Conservation (phyloP, 345 rosid genomes). For the Arabis hirsuta region DNA sequence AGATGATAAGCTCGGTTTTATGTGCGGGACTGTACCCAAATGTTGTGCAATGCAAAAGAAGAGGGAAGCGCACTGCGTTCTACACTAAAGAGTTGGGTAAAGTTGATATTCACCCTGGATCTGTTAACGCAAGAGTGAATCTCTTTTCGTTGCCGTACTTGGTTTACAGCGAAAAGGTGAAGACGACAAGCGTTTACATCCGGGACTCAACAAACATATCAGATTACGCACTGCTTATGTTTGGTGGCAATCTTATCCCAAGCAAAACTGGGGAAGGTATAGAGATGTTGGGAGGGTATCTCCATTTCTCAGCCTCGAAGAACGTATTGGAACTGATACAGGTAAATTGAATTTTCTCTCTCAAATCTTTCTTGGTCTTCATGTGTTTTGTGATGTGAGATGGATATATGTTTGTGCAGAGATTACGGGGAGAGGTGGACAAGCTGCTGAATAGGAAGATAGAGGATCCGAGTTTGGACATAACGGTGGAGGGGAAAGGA, state of each 20-base stretch:
- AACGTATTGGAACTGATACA: constrained; percentile 73
- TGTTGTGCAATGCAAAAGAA: constrained; percentile 94
- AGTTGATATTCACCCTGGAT: constrained; percentile 93
- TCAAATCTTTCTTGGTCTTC: neutral
- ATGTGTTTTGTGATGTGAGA: constrained; percentile 4
- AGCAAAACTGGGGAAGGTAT: constrained; percentile 80
- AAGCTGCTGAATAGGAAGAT: constrained; percentile 80
- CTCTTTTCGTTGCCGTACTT: constrained; percentile 85
- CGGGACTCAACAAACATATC: constrained; percentile 95
- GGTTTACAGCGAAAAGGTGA: constrained; percentile 93
- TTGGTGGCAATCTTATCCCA: constrained; percentile 83
- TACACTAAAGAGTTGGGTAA: constrained; percentile 95
- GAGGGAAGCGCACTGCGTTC: constrained; percentile 89
- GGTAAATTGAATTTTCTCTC: constrained; percentile 47
- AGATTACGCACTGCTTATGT: constrained; percentile 90
- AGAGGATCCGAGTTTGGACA: constrained; percentile 81
- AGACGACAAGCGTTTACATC: constrained; percentile 74
- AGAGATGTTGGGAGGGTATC: constrained; percentile 97
- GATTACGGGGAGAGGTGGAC: constrained; percentile 79
- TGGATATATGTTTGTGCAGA: constrained; percentile 51
- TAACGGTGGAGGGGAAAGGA: constrained; percentile 77
- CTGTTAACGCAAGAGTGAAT: constrained; percentile 81
- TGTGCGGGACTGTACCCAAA: constrained; percentile 98
- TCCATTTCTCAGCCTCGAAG: constrained; percentile 90
- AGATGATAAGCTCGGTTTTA: constrained; percentile 85